Base-by-base conservation (phyloP, 805 yeast genomes). In the Schwanniomyces sp. region DNA sequence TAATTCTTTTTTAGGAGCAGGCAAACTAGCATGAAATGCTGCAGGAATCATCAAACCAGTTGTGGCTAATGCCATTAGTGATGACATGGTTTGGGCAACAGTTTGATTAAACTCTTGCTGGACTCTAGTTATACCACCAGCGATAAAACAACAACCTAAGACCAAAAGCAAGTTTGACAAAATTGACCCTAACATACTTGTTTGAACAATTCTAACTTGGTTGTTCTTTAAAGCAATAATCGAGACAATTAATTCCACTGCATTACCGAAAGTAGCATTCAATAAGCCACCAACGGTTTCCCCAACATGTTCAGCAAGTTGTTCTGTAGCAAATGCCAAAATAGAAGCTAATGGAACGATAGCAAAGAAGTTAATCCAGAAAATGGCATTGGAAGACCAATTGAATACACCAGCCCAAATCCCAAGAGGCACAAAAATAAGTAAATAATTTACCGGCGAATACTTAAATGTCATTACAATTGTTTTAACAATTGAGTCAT, bases 231-330 rank as follows among this genome's bases (percentile, higher is more conserved):
- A 75, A 1, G 99, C 99, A 56, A 94, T 90, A 25, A 94, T 75
- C 1, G 96, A 88, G 30, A 94, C 98, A 66, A 94, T 94, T 50
- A 94, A 82, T 71, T 94, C 99, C 18, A 94, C 97, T 2, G 98
- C 98, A 66, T 94, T 94, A 49, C 99, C 99, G 64, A 94, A 89
- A 8, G 98, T 91, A 2, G 99, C 99, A 69, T 94, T 94, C 59
- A 94, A 76, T 53, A 94, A 76, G 0, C 98, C 98, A 11, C 99
- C 98, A 21, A 92, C 55, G 8, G 97, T 91, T 60, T 90, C 88
- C 50, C 98, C 97, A 29, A 90, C 90, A 53, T 86, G 84, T 49
- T 82, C 88, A 38, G 96, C 82, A 47, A 94, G 75, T 59, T 91
- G 96, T 66, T 94, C 99, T 4, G 99, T 94, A 36, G 97, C 95